These are phyloP conservation scores for Rhizophagus sp. DNA, from an alignment of 192 early-diverging fungal species.

Conservation along the genomic window DNA sequence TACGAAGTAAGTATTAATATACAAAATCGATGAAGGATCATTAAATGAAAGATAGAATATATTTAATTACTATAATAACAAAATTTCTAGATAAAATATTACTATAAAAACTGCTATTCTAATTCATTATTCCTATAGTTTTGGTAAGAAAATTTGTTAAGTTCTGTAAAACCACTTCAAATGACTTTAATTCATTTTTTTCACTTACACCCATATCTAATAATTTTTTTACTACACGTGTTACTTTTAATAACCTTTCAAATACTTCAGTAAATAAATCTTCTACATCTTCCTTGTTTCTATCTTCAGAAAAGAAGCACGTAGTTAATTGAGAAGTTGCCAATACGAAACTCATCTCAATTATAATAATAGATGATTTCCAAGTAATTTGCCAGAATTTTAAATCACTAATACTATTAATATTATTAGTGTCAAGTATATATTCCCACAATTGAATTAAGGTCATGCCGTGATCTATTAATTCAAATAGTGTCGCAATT, in stretches of 20 bases:
- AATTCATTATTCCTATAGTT: not conserved
- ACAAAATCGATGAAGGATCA: too few species aligned
- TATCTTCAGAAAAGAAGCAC: not conserved
- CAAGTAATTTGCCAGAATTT: slow-evolving; percentile 24
- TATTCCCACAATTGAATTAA: slow-evolving; percentile 24
- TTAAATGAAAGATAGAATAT: too few species aligned
- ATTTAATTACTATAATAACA: too few species aligned
- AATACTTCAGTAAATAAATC: slow-evolving; percentile 18
- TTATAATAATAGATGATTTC: slow-evolving; percentile 13
- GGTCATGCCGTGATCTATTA: slow-evolving; percentile 13
- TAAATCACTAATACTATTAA: slow-evolving; percentile 14
- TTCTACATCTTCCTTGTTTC: slow-evolving; percentile 15
- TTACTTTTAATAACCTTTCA: not conserved
- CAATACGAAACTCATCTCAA: slow-evolving; percentile 26
- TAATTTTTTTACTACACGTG: slow-evolving; percentile 12
- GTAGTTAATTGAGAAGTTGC: slow-evolving; percentile 12
- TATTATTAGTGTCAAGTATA: not conserved
- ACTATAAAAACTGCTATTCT: too few species aligned
- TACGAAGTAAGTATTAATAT: too few species aligned
- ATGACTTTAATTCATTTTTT: slow-evolving; percentile 10
- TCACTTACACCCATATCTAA: not conserved
- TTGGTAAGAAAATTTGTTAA: slow-evolving; percentile 12
- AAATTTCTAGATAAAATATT: too few species aligned
- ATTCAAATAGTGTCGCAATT: slow-evolving; percentile 22
- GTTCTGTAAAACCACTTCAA: slow-evolving; percentile 13